Conservation (phyloP, 139 green algal genomes). For the Picochlorum sp. region DNA sequence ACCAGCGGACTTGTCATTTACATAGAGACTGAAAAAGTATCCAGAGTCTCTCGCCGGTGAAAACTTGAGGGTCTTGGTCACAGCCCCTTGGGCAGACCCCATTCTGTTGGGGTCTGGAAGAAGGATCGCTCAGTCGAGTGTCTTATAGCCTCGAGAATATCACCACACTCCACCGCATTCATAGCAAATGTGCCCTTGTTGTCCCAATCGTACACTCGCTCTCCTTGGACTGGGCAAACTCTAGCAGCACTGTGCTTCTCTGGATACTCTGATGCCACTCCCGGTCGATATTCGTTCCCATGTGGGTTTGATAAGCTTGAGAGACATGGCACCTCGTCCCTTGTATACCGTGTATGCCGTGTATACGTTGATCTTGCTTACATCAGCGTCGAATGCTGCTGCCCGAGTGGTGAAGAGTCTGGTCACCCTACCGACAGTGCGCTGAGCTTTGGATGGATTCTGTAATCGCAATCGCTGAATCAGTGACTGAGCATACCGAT, state of each 20-base stretch:
- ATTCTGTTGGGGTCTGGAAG: conserved; percentile 33
- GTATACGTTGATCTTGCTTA: conserved; percentile 1
- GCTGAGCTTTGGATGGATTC: too few species aligned
- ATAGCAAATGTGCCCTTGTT: conserved; percentile 27
- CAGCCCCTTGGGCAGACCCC: neutral
- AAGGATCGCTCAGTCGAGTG: neutral
- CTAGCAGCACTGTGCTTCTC: conserved; percentile 30
- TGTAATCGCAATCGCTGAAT: too few species aligned
- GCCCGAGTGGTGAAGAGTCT: neutral
- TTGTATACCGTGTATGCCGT: conserved; percentile 32
- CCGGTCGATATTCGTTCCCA: conserved; percentile 16
- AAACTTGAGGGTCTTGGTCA: conserved; percentile 4
- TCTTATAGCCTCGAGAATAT: conserved; percentile 18
- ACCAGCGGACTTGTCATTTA: conserved; percentile 8
- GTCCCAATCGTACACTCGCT: conserved; percentile 28
- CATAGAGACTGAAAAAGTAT: conserved; percentile 19
- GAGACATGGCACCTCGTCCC: conserved; percentile 20
- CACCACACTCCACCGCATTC: conserved; percentile 25
- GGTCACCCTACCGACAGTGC: too few species aligned
- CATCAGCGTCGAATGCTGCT: neutral
- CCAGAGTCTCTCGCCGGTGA: conserved; percentile 11
- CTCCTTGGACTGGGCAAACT: conserved; percentile 26
- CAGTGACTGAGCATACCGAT: too few species aligned
- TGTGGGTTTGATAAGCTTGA: conserved; percentile 34
- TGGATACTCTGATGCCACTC: conserved; percentile 4